Evolutionary conservation across 805 yeast genomes (phyloP).

Genomic region (Metschnikowia reukaufii): DNA sequence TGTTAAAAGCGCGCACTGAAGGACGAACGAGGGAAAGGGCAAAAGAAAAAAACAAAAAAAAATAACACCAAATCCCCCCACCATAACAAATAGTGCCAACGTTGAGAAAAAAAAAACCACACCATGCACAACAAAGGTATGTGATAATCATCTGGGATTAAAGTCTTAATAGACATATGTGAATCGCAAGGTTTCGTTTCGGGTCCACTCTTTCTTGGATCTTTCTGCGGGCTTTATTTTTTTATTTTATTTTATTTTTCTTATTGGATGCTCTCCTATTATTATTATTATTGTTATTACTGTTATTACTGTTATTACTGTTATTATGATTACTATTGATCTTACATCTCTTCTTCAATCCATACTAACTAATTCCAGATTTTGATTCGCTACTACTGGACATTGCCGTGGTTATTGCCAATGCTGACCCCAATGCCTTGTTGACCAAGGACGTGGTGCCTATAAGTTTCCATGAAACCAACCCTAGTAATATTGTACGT

Average conservation of each 20-base stretch:
- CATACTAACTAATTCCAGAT: slow-evolving; percentile 11
- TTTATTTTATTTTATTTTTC: background rate
- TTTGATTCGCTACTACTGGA: slow-evolving; percentile 20
- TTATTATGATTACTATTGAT: background rate
- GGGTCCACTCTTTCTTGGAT: background rate
- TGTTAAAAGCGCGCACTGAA: slow-evolving; percentile 3
- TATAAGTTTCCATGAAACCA: slow-evolving; percentile 44
- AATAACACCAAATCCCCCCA: background rate
- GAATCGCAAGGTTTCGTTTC: too few species aligned
- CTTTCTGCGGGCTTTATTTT: slow-evolving; percentile 8
- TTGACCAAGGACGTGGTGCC: slow-evolving; percentile 37
- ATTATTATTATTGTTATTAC: background rate
- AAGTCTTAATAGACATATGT: too few species aligned
- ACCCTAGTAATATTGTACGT: slow-evolving; percentile 42
- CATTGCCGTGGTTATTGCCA: slow-evolving; percentile 12
- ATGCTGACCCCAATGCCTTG: slow-evolving; percentile 14
- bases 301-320: background rate
- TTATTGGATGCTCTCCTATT: slow-evolving; percentile 3
- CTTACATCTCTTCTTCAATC: background rate
- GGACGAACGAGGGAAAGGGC: background rate
- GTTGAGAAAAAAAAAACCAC: slow-evolving; percentile 3
- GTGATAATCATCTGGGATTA: slow-evolving; percentile 1
- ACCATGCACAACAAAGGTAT: slow-evolving; percentile 11
- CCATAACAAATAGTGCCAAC: slow-evolving; percentile 10
- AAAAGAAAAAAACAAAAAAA: background rate